Percentiles rank a stretch among this genome's conserved stretches.
Conservation (phyloP, 2,329 filamentous ascomycete genomes). For the Stemphylium lycopersici region DNA sequence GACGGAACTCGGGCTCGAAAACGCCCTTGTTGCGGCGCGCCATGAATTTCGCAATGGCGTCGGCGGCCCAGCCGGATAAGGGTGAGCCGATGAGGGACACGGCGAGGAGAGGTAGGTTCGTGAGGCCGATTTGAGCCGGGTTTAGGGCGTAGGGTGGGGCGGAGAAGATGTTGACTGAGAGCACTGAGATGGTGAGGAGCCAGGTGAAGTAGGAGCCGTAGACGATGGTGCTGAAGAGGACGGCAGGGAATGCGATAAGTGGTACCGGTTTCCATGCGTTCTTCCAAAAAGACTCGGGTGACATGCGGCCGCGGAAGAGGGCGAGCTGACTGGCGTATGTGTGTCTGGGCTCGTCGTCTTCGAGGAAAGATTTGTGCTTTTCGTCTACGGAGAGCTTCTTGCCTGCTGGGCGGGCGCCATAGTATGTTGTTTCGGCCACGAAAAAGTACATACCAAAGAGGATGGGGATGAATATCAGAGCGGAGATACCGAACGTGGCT, state of each 20-base stretch:
- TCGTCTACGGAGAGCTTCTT: slow-evolving; percentile 30
- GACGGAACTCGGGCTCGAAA: slow-evolving; percentile 90
- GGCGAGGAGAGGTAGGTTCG: slow-evolving; percentile 77
- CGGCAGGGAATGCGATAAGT: slow-evolving; percentile 81
- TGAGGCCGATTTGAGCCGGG: slow-evolving; percentile 80
- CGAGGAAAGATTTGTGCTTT: slow-evolving; percentile 29
- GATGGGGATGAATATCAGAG: slow-evolving; percentile 51
- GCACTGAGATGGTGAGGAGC: slow-evolving; percentile 88
- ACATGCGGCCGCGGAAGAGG: slow-evolving; percentile 40
- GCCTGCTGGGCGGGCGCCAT: slow-evolving; percentile 24
- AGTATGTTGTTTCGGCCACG: slow-evolving; percentile 54
- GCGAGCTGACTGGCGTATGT: slow-evolving; percentile 32
- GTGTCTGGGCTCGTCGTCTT: slow-evolving; percentile 27
- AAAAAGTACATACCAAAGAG: slow-evolving; percentile 53
- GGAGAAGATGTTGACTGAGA: slow-evolving; percentile 85
- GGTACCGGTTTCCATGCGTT: slow-evolving; percentile 67
- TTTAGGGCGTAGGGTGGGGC: slow-evolving; percentile 80
- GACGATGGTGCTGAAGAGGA: slow-evolving; percentile 74
- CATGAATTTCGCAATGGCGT: slow-evolving; percentile 73
- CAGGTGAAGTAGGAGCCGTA: slow-evolving; percentile 53
- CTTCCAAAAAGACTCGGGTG: slow-evolving; percentile 42
- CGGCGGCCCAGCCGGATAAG: slow-evolving; percentile 73
- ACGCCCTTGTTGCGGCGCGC: slow-evolving; percentile 78
- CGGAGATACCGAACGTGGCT: slow-evolving; percentile 53
- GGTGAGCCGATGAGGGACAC: slow-evolving; percentile 79